phyloP scores from a whole-genome alignment of 108 stramenopile genomes.

The Conticribra guillardii region DNA sequence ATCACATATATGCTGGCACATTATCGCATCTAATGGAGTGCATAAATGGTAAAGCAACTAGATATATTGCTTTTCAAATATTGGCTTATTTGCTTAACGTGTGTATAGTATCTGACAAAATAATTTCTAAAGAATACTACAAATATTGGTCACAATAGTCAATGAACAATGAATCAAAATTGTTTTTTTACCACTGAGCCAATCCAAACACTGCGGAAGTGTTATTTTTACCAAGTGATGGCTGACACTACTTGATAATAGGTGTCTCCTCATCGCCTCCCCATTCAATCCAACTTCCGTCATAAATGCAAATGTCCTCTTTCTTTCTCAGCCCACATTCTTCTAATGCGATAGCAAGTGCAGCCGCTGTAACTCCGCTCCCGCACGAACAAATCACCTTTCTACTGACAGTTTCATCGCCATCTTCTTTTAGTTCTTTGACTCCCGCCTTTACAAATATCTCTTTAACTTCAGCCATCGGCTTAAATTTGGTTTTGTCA shows the following conservation, averaged over 20 bases:
- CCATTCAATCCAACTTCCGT: slow-evolving; percentile 84
- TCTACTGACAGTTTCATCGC: not conserved
- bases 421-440: slow-evolving; percentile 17
- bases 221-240: no score
- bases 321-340: slow-evolving; percentile 57
- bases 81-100: no score
- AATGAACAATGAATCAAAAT: not conserved
- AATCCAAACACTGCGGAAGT: no score
- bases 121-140: no score
- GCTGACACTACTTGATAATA: slow-evolving; percentile 56
- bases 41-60: no score
- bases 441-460: slow-evolving; percentile 55
- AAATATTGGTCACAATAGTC: no score
- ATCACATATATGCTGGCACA: no score
- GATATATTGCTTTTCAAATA: no score
- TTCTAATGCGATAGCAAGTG: slow-evolving; percentile 61
- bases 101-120: no score
- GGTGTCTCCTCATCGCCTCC: slow-evolving; percentile 54
- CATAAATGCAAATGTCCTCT: slow-evolving; percentile 61
- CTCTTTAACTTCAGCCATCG: slow-evolving; percentile 43
- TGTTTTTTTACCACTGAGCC: no score
- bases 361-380: slow-evolving; percentile 74
- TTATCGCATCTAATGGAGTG: no score
- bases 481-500: slow-evolving; percentile 45
- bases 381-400: slow-evolving; percentile 67